These are phyloP conservation scores for Eucalyptus leucophloia DNA, from an alignment of 345 rosid genomes.

Conservation along the genomic window DNA sequence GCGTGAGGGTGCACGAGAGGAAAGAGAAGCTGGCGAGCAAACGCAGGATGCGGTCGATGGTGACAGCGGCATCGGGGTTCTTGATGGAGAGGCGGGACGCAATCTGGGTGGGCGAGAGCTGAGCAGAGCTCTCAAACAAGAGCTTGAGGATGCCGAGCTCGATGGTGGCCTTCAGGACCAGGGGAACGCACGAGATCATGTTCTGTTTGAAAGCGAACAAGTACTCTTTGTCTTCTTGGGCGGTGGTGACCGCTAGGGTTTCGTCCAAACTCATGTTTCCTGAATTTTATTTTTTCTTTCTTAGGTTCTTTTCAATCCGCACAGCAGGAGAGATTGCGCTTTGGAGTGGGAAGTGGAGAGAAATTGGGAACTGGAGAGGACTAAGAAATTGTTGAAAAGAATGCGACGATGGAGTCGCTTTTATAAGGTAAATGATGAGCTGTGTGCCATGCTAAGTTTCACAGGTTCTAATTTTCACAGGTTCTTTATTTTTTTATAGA, in stretches of 20 bases:
- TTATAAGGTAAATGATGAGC: neutral
- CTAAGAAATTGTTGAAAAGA: neutral
- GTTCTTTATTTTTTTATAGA: too few relatives aligned
- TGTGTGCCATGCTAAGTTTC: too few relatives aligned
- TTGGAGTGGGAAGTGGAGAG: neutral
- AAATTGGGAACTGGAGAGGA: too few relatives aligned
- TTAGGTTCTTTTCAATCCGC: neutral
- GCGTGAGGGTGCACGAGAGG: neutral
- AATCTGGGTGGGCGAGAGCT: slow-evolving; percentile 24
- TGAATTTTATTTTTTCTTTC: too few relatives aligned
- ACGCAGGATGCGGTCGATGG: slow-evolving; percentile 37
- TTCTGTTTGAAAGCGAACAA: too few relatives aligned
- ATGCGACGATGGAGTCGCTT: neutral
- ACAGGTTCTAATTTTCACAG: too few relatives aligned
- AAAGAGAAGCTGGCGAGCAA: slow-evolving; percentile 30
- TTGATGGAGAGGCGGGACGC: slow-evolving; percentile 15
- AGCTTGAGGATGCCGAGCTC: slow-evolving; percentile 14
- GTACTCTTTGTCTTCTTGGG: too few relatives aligned
- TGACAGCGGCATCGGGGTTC: slow-evolving; percentile 14
- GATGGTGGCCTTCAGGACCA: too few relatives aligned
- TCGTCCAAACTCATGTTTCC: neutral
- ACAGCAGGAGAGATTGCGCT: neutral
- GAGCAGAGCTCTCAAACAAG: neutral
- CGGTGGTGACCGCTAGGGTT: neutral
- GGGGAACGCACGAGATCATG: too few relatives aligned